Percentiles rank a stretch among this genome's conserved stretches.
Evolutionary conservation across 768 basidiomycete genomes (phyloP).

Genomic region (Steccherinum ochraceum): DNA sequence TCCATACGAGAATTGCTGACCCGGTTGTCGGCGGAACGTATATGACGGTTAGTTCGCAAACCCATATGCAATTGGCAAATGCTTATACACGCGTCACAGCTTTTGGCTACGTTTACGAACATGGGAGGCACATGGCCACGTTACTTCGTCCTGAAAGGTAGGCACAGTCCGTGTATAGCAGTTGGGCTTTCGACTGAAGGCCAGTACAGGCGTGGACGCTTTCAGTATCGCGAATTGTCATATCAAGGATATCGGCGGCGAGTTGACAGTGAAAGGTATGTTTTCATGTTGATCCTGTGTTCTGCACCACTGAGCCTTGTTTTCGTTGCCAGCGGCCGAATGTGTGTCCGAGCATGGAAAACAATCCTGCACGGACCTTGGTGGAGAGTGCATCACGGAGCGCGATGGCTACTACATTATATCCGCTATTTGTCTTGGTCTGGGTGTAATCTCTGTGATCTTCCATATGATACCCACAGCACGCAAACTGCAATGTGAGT

Average conservation of each 20-base stretch:
- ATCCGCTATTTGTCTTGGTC: conserved; percentile 66
- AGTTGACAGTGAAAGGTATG: conserved; percentile 51
- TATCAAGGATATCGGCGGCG: conserved; percentile 50
- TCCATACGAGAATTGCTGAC: conserved; percentile 95
- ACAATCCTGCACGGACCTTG: conserved; percentile 61
- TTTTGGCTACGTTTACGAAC: conserved; percentile 93
- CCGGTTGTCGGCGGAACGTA: conserved; percentile 97
- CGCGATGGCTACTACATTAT: conserved; percentile 91
- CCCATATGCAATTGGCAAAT: too few species aligned
- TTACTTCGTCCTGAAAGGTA: conserved; percentile 91
- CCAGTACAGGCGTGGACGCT: conserved; percentile 68
- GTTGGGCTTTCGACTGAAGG: too few species aligned
- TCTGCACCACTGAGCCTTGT: not conserved
- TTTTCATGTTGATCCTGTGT: not conserved
- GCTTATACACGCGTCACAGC: conserved; percentile 33
- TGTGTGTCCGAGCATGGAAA: conserved; percentile 94
- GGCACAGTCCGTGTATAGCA: not conserved
- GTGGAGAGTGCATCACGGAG: conserved; percentile 77
- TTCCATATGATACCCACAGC: conserved; percentile 81
- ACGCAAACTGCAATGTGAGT: conserved; percentile 77
- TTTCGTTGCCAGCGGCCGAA: conserved; percentile 52
- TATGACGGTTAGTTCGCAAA: conserved; percentile 82
- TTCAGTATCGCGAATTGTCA: conserved; percentile 84
- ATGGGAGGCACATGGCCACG: conserved; percentile 98
- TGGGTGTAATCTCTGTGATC: conserved; percentile 71